Conservation (phyloP, 345 rosid species). For the Rubroshorea leprosula region DNA sequence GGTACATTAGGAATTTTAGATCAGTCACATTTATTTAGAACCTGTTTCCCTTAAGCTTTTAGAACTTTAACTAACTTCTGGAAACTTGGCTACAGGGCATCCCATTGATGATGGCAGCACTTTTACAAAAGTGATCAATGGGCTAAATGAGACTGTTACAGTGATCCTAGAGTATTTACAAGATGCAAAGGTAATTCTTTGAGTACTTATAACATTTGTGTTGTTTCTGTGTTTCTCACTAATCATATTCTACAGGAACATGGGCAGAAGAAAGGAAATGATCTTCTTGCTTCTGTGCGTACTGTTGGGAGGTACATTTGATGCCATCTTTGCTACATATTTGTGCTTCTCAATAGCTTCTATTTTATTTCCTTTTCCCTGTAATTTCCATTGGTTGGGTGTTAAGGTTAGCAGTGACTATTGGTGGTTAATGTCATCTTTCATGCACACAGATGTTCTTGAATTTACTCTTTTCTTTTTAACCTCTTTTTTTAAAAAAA, state of each 20-base stretch:
- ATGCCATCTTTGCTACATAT: slow-evolving; percentile 6
- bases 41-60: slow-evolving; percentile 10
- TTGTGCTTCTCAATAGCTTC: background rate
- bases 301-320: slow-evolving; percentile 66
- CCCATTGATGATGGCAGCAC: slow-evolving; percentile 40
- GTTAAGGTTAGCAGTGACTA: too few species aligned
- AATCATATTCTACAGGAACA: slow-evolving; percentile 54
- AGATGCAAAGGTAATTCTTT: slow-evolving; percentile 70
- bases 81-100: slow-evolving; percentile 32
- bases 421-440: too few species aligned
- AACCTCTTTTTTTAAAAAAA: too few species aligned
- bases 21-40: too few species aligned
- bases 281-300: slow-evolving; percentile 88
- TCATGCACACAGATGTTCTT: too few species aligned
- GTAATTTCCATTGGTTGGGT: too few species aligned
- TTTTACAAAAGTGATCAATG: slow-evolving; percentile 52
- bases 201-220: background rate
- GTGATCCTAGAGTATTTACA: slow-evolving; percentile 69
- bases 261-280: slow-evolving; percentile 69
- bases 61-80: slow-evolving; percentile 10
- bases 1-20: slow-evolving; percentile 27
- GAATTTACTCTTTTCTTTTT: too few species aligned
- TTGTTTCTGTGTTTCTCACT: slow-evolving; percentile 15
- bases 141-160: slow-evolving; percentile 57
- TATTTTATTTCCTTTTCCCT: background rate